Percentiles rank a stretch among this genome's conserved stretches.
These are phyloP conservation scores for Cyclospora cayetanensis DNA, from an alignment of 169 alveolate genomes.

Conservation along the genomic window DNA sequence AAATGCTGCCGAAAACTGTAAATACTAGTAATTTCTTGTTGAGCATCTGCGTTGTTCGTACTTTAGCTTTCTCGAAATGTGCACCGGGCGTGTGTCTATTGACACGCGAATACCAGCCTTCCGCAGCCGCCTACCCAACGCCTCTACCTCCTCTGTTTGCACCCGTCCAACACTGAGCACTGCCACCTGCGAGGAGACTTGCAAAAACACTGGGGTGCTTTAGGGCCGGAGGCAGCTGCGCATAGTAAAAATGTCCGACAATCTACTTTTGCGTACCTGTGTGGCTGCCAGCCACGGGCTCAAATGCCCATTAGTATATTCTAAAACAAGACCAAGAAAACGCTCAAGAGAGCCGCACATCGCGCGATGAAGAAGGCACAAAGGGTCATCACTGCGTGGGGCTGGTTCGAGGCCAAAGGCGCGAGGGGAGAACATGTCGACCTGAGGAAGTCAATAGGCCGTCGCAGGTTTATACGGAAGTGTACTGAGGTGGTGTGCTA, in stretches of 20 bases:
- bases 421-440: conserved; percentile 37
- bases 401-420: conserved; percentile 27
- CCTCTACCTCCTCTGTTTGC: conserved; percentile 24
- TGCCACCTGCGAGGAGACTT: conserved; percentile 20
- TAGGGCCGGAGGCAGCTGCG: no score
- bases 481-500: no score
- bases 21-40: no score
- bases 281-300: conserved; percentile 64
- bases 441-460: not conserved
- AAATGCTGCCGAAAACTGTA: no score
- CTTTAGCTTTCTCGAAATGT: conserved; percentile 34
- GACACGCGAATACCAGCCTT: not conserved
- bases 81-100: conserved; percentile 28
- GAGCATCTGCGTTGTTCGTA: not conserved
- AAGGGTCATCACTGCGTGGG: not conserved
- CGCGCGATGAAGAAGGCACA: conserved; percentile 73
- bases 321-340: conserved; percentile 66
- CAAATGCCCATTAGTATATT: conserved; percentile 50
- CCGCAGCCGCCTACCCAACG: conserved; percentile 19
- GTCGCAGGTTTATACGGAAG: no score
- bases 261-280: conserved; percentile 41
- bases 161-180: conserved; percentile 44
- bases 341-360: conserved; percentile 73
- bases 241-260: not conserved
- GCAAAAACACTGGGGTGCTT: no score